Percentiles rank a stretch among this genome's conserved stretches.
Conservation (phyloP, 306 rosid genomes). For the Dryas octopetala region DNA sequence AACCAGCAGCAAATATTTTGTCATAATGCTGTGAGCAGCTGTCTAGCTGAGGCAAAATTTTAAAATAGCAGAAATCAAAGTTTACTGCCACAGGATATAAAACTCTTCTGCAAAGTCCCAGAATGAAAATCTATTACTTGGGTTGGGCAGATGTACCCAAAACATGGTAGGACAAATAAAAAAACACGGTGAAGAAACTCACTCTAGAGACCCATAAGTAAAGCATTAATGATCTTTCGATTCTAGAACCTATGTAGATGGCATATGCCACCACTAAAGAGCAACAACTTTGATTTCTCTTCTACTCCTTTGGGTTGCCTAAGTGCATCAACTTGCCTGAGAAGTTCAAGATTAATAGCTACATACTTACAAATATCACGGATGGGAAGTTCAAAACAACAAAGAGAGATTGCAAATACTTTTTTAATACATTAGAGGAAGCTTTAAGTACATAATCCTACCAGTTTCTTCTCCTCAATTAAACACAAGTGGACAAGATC, state of each 20-base stretch:
- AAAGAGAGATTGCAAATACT: not conserved
- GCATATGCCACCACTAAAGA: conserved; percentile 2
- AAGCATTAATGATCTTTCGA: not conserved
- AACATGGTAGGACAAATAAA: not conserved
- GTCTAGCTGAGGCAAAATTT: not conserved
- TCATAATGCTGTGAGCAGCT: not conserved
- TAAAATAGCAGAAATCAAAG: not conserved
- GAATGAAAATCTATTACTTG: not conserved
- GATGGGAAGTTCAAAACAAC: conserved; percentile 7
- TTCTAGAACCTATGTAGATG: not conserved
- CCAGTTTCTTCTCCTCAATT: conserved; percentile 2
- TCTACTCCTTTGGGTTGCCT: not conserved
- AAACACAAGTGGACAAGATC: conserved; percentile 6
- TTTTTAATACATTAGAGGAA: not conserved
- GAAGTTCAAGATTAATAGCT: not conserved
- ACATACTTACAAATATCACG: not conserved
- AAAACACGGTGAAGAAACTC: not conserved
- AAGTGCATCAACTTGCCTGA: not conserved
- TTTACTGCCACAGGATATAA: not conserved
- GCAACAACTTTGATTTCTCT: not conserved
- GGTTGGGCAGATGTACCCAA: not conserved
- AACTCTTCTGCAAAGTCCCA: not conserved
- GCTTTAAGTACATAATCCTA: not conserved
- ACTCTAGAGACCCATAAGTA: not conserved
- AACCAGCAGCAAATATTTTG: not conserved